Evolutionary conservation across 805 yeast genomes (phyloP).

Genomic region (Pichia manshurica): DNA sequence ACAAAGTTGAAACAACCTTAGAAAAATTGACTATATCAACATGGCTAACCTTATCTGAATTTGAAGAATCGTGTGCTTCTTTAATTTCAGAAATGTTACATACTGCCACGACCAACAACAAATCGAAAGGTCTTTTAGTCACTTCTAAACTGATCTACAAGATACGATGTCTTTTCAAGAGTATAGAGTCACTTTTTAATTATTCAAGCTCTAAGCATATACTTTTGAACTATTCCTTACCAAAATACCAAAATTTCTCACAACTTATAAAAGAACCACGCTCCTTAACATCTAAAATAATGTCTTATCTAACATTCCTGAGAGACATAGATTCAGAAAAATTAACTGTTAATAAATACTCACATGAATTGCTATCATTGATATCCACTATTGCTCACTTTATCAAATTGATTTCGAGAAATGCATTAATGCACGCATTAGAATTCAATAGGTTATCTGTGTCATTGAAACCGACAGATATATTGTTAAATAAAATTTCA

Average conservation of each 20-base stretch:
- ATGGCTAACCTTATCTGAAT: constrained; percentile 84
- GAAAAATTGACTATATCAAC: constrained; percentile 54
- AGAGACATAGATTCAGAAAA: constrained; percentile 46
- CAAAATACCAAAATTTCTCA: constrained; percentile 28
- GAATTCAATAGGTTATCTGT: constrained; percentile 53
- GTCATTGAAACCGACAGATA: constrained; percentile 56
- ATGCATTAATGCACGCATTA: constrained; percentile 74
- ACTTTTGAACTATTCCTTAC: constrained; percentile 15
- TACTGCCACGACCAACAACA: constrained; percentile 69
- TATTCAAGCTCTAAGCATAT: constrained; percentile 14
- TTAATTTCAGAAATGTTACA: constrained; percentile 90
- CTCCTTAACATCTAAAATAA: constrained; percentile 80
- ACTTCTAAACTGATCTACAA: constrained; percentile 69
- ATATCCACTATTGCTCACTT: constrained; percentile 93
- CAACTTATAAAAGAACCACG: constrained; percentile 62
- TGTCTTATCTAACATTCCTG: constrained; percentile 79
- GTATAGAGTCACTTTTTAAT: constrained; percentile 49
- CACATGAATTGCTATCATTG: constrained; percentile 68
- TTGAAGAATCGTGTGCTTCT: constrained; percentile 85
- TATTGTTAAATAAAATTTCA: constrained; percentile 51
- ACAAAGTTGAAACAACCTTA: constrained; percentile 56
- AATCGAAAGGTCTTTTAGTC: constrained; percentile 57
- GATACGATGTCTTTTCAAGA: constrained; percentile 70
- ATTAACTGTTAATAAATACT: constrained; percentile 35
- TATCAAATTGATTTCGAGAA: constrained; percentile 74